Base-by-base conservation (phyloP, 768 basidiomycete species). In the Tylopilus rubrobrunneus region DNA sequence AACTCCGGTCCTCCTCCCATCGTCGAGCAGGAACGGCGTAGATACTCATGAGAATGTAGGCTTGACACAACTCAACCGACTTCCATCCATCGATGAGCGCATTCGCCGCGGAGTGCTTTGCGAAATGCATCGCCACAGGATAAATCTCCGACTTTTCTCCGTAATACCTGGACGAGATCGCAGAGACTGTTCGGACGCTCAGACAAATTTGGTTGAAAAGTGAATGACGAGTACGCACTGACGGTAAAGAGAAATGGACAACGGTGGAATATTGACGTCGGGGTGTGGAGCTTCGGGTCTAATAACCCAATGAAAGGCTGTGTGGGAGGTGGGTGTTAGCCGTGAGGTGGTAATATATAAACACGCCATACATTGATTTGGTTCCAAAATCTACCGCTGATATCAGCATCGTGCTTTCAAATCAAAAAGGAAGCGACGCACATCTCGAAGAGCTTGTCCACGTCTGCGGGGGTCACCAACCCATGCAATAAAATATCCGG, bases 201-300 rank as follows among this genome's bases (percentile, higher is more conserved):
- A 49, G 48, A 55, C 9, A 33, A 14, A 45, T 44, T 25, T 10
- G 5, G 11, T 10, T 23, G 21, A 33, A 6, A 34, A 2, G 49
- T 27, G 17, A 7, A 10, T 2, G 17, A 11, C 37, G 7, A 25
- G 45, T 51, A 83, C 82, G 74, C 53, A 87, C 87, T 78, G 55
- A 92, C 90, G 44, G 92, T 95, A 68, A 93, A 92, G 33, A 96
- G 75, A 75, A 94, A 96, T 0, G 93, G 92, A 62, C 89, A 91
- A 49, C 93, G 78, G 19, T 87, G 81, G 60, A 89, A 92, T 10
- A 87, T 89, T 4, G 82, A 79, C 7, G 84, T 81, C 10, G 90
- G 84, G 0, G 87, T 92, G 64, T 95, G 93, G 15, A 95, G 74
- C 7, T 82, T 83, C 10, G 85, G 85, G 67, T 94, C 92, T 11